A percentile compares a stretch with the other conserved stretches of the same genome.
phyloP scores from a whole-genome alignment of 2,329 filamentous ascomycete species.

The Laburnicola sp. region DNA sequence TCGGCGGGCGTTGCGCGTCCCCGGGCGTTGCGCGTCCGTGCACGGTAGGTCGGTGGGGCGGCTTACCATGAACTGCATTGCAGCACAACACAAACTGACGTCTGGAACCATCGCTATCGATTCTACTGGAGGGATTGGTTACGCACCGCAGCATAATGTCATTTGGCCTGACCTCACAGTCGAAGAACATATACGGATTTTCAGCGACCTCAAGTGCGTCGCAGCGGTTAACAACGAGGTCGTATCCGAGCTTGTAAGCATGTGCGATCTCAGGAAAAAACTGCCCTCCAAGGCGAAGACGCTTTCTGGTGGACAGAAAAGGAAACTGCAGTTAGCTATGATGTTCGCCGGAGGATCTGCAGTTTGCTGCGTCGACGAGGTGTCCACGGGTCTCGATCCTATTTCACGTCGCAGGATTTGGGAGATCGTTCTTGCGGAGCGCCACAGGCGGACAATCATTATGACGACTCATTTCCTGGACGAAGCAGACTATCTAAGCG shows the following conservation, averaged over 20 bases:
- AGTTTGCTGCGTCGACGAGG: slow-evolving; percentile 87
- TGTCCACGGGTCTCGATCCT: slow-evolving; percentile 82
- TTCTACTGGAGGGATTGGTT: slow-evolving; percentile 27
- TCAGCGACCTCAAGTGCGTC: slow-evolving; percentile 32
- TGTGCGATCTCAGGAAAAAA: slow-evolving; percentile 76
- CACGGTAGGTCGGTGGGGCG: too few species aligned
- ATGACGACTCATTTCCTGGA: slow-evolving; percentile 90
- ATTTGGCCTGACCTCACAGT: slow-evolving; percentile 35
- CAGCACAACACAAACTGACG: slow-evolving; percentile 26
- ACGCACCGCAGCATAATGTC: slow-evolving; percentile 32
- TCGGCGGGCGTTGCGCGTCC: too few species aligned
- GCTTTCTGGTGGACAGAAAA: slow-evolving; percentile 84
- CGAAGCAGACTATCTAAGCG: slow-evolving; percentile 82
- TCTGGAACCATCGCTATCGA: slow-evolving; percentile 28
- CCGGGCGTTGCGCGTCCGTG: too few species aligned
- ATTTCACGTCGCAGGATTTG: slow-evolving; percentile 83
- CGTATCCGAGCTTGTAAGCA: slow-evolving; percentile 49
- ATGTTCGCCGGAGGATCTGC: slow-evolving; percentile 87
- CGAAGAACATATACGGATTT: slow-evolving; percentile 33
- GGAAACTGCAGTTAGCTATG: slow-evolving; percentile 87
- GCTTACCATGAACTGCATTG: slow-evolving; percentile 31
- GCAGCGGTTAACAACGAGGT: slow-evolving; percentile 50
- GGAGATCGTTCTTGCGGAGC: slow-evolving; percentile 84
- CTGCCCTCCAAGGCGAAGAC: slow-evolving; percentile 69
- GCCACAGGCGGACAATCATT: slow-evolving; percentile 76